A percentile compares a stretch with the other conserved stretches of the same genome.
These are phyloP conservation scores for Eutrema salsugineum DNA, from an alignment of 441 rosid species.

Conservation along the genomic window DNA sequence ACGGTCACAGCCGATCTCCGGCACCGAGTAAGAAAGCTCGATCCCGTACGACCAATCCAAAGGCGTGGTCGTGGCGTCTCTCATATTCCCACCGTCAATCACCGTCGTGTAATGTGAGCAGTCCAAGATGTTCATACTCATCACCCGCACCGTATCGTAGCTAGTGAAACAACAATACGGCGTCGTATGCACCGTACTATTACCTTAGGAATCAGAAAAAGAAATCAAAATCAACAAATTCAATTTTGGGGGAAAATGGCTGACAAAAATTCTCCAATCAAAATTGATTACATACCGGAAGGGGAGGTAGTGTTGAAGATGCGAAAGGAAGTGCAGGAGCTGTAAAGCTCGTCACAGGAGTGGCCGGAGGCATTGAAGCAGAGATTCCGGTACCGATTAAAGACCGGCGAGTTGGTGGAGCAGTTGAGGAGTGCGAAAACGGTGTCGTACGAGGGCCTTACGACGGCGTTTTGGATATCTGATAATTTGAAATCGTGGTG, in stretches of 20 bases:
- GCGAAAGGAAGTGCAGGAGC: constrained; percentile 64
- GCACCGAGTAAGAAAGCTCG: constrained; percentile 54
- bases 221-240: neutral
- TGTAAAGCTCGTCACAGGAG: constrained; percentile 83
- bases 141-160: constrained; percentile 73
- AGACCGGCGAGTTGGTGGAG: constrained; percentile 77
- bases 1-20: constrained; percentile 69
- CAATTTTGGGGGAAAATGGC: neutral
- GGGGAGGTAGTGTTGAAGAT: constrained; percentile 37
- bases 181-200: constrained; percentile 17
- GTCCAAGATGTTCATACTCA: constrained; percentile 85
- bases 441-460: constrained; percentile 81
- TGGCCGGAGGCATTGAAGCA: constrained; percentile 73
- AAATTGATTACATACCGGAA: constrained; percentile 25
- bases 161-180: constrained; percentile 89
- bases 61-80: constrained; percentile 43
- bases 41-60: constrained; percentile 86
- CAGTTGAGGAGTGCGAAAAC: constrained; percentile 85
- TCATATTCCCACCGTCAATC: constrained; percentile 45
- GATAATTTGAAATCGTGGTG: constrained; percentile 77
- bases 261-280: neutral
- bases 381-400: constrained; percentile 72
- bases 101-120: constrained; percentile 73
- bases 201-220: too few relatives aligned
- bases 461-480: constrained; percentile 55